A percentile compares a stretch with the other conserved stretches of the same genome.
Evolutionary conservation across 2,329 filamentous ascomycete genomes (phyloP).

Genomic region (Botrytis sinoallii): DNA sequence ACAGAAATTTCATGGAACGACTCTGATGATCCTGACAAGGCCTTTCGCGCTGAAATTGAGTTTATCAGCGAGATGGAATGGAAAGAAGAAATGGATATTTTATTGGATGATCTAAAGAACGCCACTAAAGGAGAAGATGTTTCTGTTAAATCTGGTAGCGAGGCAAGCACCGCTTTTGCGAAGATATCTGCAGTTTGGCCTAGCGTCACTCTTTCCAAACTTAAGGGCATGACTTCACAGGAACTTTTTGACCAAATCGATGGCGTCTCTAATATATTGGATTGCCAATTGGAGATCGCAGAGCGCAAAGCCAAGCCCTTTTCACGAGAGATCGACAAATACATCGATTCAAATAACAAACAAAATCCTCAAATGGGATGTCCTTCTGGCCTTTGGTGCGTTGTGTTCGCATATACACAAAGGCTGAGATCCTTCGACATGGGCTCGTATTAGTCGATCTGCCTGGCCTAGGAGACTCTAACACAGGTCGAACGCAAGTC

Average conservation of each 20-base stretch:
- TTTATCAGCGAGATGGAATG: neutral
- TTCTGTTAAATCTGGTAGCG: neutral
- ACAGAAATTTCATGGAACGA: constrained; percentile 15
- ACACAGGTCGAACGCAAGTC: neutral
- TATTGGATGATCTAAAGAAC: neutral
- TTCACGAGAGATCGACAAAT: neutral
- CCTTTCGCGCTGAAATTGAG: constrained; percentile 2
- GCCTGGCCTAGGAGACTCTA: constrained; percentile 11
- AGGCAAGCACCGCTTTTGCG: neutral
- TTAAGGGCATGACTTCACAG: neutral
- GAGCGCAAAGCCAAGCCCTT: neutral
- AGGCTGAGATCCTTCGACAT: neutral
- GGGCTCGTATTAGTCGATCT: constrained; percentile 4
- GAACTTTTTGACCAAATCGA: neutral
- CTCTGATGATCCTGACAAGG: neutral
- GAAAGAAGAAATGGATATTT: neutral
- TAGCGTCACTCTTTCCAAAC: neutral
- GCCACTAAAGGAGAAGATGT: neutral
- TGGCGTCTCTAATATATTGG: neutral
- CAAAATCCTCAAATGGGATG: neutral
- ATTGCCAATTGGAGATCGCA: neutral
- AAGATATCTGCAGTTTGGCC: constrained; percentile 15
- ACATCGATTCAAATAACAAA: constrained; percentile 11
- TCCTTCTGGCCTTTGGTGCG: constrained; percentile 4
- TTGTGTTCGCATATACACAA: neutral